Evolutionary conservation across 805 yeast genomes (phyloP).

Genomic region (Pichia occidentalis): DNA sequence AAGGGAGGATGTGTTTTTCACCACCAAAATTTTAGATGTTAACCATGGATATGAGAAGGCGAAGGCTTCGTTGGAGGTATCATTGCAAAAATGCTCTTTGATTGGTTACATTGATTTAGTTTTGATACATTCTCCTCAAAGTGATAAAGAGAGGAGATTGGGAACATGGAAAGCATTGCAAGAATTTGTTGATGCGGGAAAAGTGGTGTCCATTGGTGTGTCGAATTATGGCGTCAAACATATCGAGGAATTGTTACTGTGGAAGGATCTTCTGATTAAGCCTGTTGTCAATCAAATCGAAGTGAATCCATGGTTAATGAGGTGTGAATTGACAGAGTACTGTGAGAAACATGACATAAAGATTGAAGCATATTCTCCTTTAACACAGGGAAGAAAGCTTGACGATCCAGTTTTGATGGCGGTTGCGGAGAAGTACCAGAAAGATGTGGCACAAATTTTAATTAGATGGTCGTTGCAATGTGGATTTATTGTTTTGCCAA

Average conservation of each 20-base stretch:
- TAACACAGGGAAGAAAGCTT: constrained; percentile 51
- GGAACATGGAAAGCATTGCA: constrained; percentile 52
- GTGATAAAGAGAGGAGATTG: constrained; percentile 36
- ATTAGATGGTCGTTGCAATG: constrained; percentile 67
- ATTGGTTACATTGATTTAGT: constrained; percentile 48
- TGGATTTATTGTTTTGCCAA: constrained; percentile 65
- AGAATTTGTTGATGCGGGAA: constrained; percentile 45
- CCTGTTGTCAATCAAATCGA: constrained; percentile 81
- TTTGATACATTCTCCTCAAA: constrained; percentile 48
- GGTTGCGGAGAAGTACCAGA: constrained; percentile 43
- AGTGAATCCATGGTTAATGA: constrained; percentile 75
- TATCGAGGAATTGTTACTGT: constrained; percentile 49
- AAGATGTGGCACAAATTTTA: constrained; percentile 54
- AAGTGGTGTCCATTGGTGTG: constrained; percentile 51
- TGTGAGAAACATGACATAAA: constrained; percentile 48
- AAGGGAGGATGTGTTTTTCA: constrained; percentile 35
- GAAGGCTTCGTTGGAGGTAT: constrained; percentile 35
- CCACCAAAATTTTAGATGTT: constrained; percentile 33
- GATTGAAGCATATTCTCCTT: constrained; percentile 75
- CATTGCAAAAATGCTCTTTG: constrained; percentile 36
- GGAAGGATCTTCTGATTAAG: constrained; percentile 45
- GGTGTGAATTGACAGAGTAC: constrained; percentile 54
- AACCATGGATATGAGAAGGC: constrained; percentile 34
- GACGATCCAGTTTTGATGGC: constrained; percentile 44
- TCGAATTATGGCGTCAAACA: constrained; percentile 56